Conservation (phyloP, 2,329 filamentous ascomycete species). For the Fusarium veterinarium region DNA sequence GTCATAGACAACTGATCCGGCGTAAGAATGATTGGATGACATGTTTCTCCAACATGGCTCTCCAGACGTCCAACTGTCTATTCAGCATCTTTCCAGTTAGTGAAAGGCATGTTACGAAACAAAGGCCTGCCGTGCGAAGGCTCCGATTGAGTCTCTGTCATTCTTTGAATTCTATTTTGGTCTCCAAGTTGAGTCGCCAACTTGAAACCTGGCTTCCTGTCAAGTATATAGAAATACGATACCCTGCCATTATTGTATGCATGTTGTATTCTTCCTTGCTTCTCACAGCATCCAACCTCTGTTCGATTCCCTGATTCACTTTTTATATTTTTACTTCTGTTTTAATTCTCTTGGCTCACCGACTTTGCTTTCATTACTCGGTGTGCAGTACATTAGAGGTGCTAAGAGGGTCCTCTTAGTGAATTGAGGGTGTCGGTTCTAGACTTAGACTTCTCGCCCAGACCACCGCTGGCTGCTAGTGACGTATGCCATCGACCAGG, state of each 20-base stretch:
- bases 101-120: conserved; percentile 23
- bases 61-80: conserved; percentile 15
- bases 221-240: conserved; percentile 39
- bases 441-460: conserved; percentile 43
- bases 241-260: conserved; percentile 14
- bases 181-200: conserved; percentile 3
- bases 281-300: conserved; percentile 7
- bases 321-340: conserved; percentile 7
- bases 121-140: conserved; percentile 18
- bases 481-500: conserved; percentile 41
- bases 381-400: conserved; percentile 22
- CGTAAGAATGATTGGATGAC: conserved; percentile 32
- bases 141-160: conserved; percentile 9
- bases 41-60: conserved; percentile 2
- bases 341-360: conserved; percentile 31
- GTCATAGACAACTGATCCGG: conserved; percentile 34
- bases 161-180: conserved; percentile 32
- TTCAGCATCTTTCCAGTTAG: background rate
- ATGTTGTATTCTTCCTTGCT: conserved; percentile 19
- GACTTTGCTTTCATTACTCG: conserved; percentile 33
- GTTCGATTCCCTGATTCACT: conserved; percentile 19
- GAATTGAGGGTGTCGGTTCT: conserved; percentile 35
- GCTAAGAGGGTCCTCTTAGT: conserved; percentile 32
- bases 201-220: conserved; percentile 8
- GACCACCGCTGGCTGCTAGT: conserved; percentile 32